A percentile compares a stretch with the other conserved stretches of the same genome.
Evolutionary conservation across 345 rosid species (phyloP).

Genomic region (Lagerstroemia speciosa): DNA sequence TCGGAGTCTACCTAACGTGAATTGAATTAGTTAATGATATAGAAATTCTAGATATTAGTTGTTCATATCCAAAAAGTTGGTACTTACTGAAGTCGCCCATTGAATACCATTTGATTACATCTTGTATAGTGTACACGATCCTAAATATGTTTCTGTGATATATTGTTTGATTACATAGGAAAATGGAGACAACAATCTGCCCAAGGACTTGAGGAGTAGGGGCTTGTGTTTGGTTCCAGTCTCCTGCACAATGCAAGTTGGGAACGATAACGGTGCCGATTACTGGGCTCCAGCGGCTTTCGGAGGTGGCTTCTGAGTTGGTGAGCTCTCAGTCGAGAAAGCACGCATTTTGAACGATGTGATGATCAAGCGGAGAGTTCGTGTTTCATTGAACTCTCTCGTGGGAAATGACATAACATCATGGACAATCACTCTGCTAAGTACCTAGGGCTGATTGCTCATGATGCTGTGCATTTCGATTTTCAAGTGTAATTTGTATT

Average conservation of each 20-base stretch:
- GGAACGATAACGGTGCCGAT: slow-evolving; percentile 83
- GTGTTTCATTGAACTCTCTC: not conserved
- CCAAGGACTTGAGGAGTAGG: slow-evolving; percentile 74
- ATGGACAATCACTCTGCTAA: slow-evolving; percentile 19
- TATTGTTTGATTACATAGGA: not conserved
- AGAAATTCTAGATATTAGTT: too few relatives aligned
- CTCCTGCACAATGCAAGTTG: slow-evolving; percentile 79
- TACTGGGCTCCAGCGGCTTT: slow-evolving; percentile 78
- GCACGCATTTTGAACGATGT: not conserved
- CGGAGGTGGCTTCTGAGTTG: slow-evolving; percentile 7
- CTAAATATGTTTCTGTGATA: too few relatives aligned
- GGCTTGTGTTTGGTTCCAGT: slow-evolving; percentile 94
- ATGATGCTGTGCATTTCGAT: slow-evolving; percentile 66
- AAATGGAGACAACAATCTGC: slow-evolving; percentile 33
- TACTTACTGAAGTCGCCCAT: not conserved
- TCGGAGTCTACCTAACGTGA: too few relatives aligned
- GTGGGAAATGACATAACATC: slow-evolving; percentile 14
- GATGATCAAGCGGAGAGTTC: not conserved
- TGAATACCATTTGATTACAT: not conserved
- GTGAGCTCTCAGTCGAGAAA: not conserved
- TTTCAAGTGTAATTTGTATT: not conserved
- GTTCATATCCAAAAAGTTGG: too few relatives aligned
- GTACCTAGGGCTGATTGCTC: slow-evolving; percentile 95
- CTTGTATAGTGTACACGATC: not conserved
- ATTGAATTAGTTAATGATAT: too few relatives aligned